These are phyloP conservation scores for Vaucheria bursata DNA, from an alignment of 352 stramenopile species.

Conservation along the genomic window DNA sequence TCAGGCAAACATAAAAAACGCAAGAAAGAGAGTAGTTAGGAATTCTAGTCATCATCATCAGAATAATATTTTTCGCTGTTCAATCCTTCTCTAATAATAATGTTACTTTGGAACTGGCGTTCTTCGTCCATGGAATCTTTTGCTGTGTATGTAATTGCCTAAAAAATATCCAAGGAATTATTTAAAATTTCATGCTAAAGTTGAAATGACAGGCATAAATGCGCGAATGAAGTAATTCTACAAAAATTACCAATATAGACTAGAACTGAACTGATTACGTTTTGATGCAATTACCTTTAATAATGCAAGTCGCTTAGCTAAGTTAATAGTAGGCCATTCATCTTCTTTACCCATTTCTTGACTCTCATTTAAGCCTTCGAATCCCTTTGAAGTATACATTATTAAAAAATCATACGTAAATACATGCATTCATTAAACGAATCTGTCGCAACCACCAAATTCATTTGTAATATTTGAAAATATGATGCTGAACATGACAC, in stretches of 20 bases:
- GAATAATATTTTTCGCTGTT: not conserved
- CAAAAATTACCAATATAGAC: not conserved
- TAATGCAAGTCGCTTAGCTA: constrained; percentile 39
- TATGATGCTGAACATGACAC: not conserved
- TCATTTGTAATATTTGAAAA: too few species aligned
- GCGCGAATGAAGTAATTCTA: not conserved
- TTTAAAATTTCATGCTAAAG: not conserved
- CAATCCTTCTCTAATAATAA: constrained; percentile 2
- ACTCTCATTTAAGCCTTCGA: constrained; percentile 49
- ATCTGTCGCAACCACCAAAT: not conserved
- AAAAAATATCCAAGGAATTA: not conserved
- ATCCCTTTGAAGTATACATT: too few species aligned
- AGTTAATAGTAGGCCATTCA: constrained; percentile 45
- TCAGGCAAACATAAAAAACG: too few species aligned
- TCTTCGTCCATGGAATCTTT: not conserved
- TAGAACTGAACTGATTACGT: not conserved
- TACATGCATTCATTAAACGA: constrained; percentile 67
- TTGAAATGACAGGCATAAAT: not conserved
- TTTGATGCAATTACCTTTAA: constrained; percentile 13
- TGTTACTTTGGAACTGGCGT: not conserved
- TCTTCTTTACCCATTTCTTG: constrained; percentile 35
- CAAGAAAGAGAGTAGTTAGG: too few species aligned
- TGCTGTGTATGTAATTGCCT: constrained; percentile 2
- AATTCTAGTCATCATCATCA: constrained; percentile 11
- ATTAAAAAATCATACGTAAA: constrained; percentile 45